Evolutionary conservation across 2,329 filamentous ascomycete genomes (phyloP).

Genomic region (Pseudogymnoascus sp.): DNA sequence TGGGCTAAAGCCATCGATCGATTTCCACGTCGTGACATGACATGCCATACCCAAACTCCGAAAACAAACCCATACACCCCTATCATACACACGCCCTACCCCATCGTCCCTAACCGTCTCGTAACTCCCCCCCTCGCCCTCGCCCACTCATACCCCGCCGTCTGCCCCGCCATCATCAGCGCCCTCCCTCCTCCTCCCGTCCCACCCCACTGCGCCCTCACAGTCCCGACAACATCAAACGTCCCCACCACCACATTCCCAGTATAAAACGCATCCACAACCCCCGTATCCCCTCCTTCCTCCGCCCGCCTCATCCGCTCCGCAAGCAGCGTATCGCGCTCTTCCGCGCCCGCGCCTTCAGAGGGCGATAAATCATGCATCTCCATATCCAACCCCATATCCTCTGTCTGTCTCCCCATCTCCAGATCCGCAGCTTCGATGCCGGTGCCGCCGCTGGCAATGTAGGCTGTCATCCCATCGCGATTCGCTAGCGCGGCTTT

Average conservation of each 20-base stretch:
- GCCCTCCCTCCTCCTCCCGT: conserved; percentile 19
- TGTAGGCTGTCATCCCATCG: conserved; percentile 9
- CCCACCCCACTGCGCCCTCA: conserved; percentile 25
- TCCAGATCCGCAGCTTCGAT: conserved; percentile 27
- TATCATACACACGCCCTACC: background rate
- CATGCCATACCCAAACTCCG: background rate
- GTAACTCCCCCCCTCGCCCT: conserved; percentile 14
- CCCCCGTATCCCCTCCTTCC: conserved; percentile 20
- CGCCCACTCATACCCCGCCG: conserved; percentile 11
- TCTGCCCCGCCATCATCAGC: conserved; percentile 17
- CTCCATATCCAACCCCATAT: background rate
- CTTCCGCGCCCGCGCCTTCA: conserved; percentile 16
- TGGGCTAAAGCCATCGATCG: background rate
- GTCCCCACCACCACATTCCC: conserved; percentile 26
- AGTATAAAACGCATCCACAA: conserved; percentile 27
- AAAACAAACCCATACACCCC: background rate
- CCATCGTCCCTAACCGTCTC: conserved; percentile 1
- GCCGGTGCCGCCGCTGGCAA: conserved; percentile 15
- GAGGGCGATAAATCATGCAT: background rate
- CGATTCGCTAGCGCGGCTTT: conserved; percentile 25
- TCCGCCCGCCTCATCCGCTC: conserved; percentile 17
- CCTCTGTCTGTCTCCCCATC: conserved; percentile 17
- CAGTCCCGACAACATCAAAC: conserved; percentile 26
- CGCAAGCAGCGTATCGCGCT: conserved; percentile 20
- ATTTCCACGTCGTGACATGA: conserved; percentile 3